Conservation (phyloP, 179 eudicot genomes). For the Silene vulgaris region DNA sequence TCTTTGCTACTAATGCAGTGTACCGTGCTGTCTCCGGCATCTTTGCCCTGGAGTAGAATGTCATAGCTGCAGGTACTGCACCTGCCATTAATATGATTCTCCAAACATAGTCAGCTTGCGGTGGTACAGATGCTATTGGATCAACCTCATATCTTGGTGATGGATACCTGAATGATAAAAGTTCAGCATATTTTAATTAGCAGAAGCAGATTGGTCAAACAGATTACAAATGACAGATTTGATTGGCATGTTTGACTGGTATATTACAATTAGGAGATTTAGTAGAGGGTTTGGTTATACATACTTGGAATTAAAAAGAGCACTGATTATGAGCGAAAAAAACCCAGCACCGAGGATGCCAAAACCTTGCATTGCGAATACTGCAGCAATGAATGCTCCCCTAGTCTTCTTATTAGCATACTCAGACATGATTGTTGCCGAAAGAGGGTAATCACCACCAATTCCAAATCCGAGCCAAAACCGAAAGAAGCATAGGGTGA, state of each 20-base stretch:
- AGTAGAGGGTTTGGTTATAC: background rate
- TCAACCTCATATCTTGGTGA: conserved; percentile 35
- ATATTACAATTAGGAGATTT: too few species aligned
- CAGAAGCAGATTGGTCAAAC: too few species aligned
- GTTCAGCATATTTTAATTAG: too few species aligned
- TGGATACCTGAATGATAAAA: conserved; percentile 20
- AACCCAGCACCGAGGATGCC: conserved; percentile 46
- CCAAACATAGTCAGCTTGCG: conserved; percentile 51
- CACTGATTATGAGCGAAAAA: conserved; percentile 32
- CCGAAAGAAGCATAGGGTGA: conserved; percentile 51
- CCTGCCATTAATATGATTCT: conserved; percentile 51
- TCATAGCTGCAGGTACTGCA: conserved; percentile 37
- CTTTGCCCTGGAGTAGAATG: conserved; percentile 51
- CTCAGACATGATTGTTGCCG: conserved; percentile 66
- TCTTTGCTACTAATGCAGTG: conserved; percentile 49
- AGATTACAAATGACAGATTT: too few species aligned
- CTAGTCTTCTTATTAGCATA: conserved; percentile 57
- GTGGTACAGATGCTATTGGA: conserved; percentile 31
- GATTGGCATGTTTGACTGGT: too few species aligned
- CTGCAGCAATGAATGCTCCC: conserved; percentile 59
- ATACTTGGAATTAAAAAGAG: conserved; percentile 37
- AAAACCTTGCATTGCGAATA: conserved; percentile 64
- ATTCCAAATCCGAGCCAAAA: conserved; percentile 69
- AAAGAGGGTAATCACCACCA: conserved; percentile 61
- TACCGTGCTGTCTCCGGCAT: conserved; percentile 61